Conservation (phyloP, 208 protist genomes). For the Leishmania tarentolae region DNA sequence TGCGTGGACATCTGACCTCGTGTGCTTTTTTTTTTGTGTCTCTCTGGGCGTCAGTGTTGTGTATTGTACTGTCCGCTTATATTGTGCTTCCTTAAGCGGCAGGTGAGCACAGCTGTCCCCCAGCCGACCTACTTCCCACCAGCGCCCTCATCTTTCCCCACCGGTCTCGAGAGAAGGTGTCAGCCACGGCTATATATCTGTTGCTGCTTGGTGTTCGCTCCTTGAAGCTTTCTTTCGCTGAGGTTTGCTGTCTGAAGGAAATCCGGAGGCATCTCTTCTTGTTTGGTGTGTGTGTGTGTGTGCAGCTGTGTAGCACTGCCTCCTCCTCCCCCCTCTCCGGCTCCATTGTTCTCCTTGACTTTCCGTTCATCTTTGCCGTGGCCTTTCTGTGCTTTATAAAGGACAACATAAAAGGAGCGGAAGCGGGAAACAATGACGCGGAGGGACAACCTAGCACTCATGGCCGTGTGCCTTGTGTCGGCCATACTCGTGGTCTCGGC, state of each 20-base stretch:
- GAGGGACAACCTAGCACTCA: slow-evolving; percentile 11
- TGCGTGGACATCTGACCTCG: not conserved
- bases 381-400: slow-evolving; percentile 2
- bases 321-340: not conserved
- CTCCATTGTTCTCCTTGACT: not conserved
- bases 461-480: slow-evolving; percentile 32
- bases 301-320: not conserved
- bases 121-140: not conserved
- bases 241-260: not conserved
- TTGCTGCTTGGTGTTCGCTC: not conserved
- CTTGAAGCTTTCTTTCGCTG: not conserved
- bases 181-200: no score
- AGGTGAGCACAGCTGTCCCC: not conserved
- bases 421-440: slow-evolving; percentile 1
- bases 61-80: not conserved
- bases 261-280: not conserved
- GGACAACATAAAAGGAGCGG: not conserved
- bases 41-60: not conserved
- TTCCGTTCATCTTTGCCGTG: not conserved
- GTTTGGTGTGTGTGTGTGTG: no score
- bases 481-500: slow-evolving; percentile 28
- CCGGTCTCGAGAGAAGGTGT: no score
- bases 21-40: not conserved
- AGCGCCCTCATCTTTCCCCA: not conserved
- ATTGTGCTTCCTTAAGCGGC: slow-evolving; percentile 7